Conservation (phyloP, 768 basidiomycete genomes). For the Coprinopsis sp. region DNA sequence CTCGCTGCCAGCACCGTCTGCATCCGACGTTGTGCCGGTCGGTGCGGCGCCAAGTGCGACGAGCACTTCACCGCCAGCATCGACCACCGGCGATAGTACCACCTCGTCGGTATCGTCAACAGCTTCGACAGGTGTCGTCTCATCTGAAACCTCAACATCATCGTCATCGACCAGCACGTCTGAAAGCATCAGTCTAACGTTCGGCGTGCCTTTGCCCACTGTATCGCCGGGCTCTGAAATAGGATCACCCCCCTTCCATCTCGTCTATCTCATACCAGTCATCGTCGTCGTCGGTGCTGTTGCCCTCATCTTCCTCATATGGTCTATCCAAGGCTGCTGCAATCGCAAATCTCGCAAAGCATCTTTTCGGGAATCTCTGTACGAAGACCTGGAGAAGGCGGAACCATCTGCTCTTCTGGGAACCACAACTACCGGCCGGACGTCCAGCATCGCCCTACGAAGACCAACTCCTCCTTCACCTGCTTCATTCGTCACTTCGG, state of each 20-base stretch:
- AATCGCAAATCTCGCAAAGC: constrained; percentile 3
- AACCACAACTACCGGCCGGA: too few species aligned
- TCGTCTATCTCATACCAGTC: constrained; percentile 10
- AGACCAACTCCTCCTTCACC: too few species aligned
- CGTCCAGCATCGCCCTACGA: too few species aligned
- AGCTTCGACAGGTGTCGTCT: neutral
- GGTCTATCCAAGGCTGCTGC: constrained; percentile 10
- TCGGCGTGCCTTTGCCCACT: neutral
- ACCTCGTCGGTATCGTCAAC: constrained; percentile 4
- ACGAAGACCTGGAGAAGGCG: neutral
- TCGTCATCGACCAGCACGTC: neutral
- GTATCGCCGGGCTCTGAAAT: neutral
- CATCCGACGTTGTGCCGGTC: neutral
- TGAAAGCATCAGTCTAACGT: too few species aligned
- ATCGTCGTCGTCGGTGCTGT: constrained; percentile 3
- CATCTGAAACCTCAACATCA: neutral
- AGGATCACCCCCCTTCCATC: neutral
- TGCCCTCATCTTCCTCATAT: neutral
- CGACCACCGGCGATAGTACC: too few species aligned
- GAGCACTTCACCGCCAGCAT: neutral
- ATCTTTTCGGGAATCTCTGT: neutral
- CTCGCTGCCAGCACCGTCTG: constrained; percentile 3
- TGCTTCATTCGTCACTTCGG: too few species aligned
- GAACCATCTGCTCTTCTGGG: neutral
- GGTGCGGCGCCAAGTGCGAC: neutral